phyloP scores from a whole-genome alignment of 2,329 filamentous ascomycete species.

The Colletotrichum sp. region DNA sequence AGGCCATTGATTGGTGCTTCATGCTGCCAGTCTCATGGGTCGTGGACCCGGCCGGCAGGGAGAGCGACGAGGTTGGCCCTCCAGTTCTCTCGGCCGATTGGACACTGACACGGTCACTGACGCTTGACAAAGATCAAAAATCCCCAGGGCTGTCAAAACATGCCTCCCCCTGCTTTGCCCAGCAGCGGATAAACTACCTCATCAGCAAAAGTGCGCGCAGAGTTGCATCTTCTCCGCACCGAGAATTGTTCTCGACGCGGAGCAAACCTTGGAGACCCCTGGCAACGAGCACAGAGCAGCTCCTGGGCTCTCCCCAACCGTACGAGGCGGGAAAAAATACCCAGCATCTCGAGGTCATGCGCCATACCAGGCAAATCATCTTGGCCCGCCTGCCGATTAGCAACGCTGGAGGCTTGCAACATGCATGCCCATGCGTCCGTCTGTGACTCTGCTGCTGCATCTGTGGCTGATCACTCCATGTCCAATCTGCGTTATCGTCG shows the following conservation, averaged over 20 bases:
- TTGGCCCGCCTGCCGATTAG: not conserved
- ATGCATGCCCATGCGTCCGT: not conserved
- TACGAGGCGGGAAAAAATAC: not conserved
- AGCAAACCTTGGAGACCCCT: slow-evolving; percentile 13
- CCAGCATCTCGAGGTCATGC: not conserved
- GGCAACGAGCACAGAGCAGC: not conserved
- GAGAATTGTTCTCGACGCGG: slow-evolving; percentile 6
- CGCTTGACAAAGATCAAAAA: not conserved
- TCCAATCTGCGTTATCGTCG: not conserved
- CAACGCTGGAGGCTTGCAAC: not conserved
- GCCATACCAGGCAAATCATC: not conserved
- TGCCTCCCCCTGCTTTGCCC: not conserved
- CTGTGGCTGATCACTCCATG: not conserved
- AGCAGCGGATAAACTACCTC: slow-evolving; percentile 18
- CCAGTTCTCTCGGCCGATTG: not conserved
- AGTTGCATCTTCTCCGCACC: slow-evolving; percentile 19
- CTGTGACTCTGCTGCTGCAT: not conserved
- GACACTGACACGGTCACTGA: not conserved
- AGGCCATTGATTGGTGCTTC: not conserved
- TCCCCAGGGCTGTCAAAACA: not conserved
- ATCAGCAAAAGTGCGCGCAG: slow-evolving; percentile 14
- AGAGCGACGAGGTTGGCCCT: not conserved
- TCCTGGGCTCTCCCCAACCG: not conserved
- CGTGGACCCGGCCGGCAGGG: not conserved
- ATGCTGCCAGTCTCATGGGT: not conserved